phyloP scores from a whole-genome alignment of 2,329 filamentous ascomycete species.

The Neospermospora avenae region DNA sequence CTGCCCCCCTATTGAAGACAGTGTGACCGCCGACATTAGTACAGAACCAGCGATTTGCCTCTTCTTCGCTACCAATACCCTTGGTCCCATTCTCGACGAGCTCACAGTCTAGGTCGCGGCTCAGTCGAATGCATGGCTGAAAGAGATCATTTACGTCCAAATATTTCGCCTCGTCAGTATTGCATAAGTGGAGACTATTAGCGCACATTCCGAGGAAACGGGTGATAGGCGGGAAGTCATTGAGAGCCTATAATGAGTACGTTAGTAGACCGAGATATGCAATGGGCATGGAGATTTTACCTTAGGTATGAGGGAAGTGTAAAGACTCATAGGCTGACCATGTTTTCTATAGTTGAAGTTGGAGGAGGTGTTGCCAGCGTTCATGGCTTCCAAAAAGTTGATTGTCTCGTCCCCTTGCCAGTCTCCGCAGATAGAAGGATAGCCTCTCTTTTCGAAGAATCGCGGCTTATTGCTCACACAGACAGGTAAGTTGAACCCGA shows the following conservation, averaged over 20 bases:
- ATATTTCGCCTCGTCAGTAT: too few species aligned
- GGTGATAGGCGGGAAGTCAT: constrained; percentile 2
- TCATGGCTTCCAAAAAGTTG: constrained; percentile 8
- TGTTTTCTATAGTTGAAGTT: constrained; percentile 3
- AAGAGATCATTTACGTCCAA: too few species aligned
- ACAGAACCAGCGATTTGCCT: constrained; percentile 12
- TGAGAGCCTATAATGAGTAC: neutral
- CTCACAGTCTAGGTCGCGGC: constrained; percentile 7
- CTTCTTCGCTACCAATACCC: neutral
- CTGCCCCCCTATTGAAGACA: constrained; percentile 3
- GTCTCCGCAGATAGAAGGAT: constrained; percentile 14
- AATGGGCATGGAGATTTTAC: neutral
- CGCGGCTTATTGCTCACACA: constrained; percentile 2
- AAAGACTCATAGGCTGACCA: neutral
- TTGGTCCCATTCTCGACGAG: neutral
- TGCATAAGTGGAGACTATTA: neutral
- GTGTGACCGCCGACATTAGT: constrained; percentile 5
- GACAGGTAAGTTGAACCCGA: constrained; percentile 8
- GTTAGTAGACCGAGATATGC: neutral
- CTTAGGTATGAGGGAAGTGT: constrained; percentile 3
- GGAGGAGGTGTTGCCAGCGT: neutral
- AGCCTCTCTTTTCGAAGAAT: neutral
- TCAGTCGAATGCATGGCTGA: constrained; percentile 2
- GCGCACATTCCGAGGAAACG: constrained; percentile 9
- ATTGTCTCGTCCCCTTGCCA: constrained; percentile 9